Percentiles rank a stretch among this genome's conserved stretches.
Conservation (phyloP, 495 filamentous ascomycete species). For the Lasiosphaeria miniovina region DNA sequence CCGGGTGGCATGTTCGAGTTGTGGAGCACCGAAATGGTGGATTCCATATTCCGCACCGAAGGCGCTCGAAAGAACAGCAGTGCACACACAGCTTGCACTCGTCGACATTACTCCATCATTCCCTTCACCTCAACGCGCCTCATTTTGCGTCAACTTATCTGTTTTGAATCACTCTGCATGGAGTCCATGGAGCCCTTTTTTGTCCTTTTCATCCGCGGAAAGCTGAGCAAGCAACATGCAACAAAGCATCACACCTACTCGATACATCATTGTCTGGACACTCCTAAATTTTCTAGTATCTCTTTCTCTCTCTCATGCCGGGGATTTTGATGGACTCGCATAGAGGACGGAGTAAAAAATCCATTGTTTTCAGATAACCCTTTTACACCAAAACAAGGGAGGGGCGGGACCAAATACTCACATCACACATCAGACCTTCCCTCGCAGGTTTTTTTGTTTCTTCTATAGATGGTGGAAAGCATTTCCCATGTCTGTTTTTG, state of each 20-base stretch:
- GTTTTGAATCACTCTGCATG: constrained; percentile 1
- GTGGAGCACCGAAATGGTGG: background rate
- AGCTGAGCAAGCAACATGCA: too few species aligned
- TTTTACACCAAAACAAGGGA: too few species aligned
- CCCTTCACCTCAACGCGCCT: background rate
- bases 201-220: background rate
- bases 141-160: background rate
- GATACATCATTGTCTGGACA: background rate
- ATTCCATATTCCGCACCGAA: background rate
- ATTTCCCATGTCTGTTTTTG: background rate
- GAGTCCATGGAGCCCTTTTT: background rate
- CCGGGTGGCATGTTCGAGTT: background rate
- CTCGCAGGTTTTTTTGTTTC: too few species aligned
- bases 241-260: too few species aligned
- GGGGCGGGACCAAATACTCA: too few species aligned
- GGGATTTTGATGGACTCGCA: too few species aligned
- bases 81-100: background rate
- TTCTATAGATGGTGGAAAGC: background rate
- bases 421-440: too few species aligned
- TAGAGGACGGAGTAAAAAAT: too few species aligned
- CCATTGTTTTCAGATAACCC: too few species aligned
- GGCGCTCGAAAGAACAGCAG: background rate
- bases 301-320: background rate
- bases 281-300: background rate
- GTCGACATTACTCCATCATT: background rate